Base-by-base conservation (phyloP, 805 yeast species). In the Danielia reshetovae region DNA sequence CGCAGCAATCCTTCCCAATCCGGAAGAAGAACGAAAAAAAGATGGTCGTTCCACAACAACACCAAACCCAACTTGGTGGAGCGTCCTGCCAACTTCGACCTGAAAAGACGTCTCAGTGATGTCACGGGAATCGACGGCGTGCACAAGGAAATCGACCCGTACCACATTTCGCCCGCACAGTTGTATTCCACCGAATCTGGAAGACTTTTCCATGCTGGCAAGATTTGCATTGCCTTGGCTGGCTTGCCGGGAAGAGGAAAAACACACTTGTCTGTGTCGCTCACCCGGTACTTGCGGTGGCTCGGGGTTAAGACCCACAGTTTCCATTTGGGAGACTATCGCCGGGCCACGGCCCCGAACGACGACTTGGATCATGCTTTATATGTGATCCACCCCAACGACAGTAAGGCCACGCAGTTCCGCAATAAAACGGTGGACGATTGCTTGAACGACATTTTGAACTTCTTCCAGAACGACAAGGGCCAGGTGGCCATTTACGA, bases 401-500 rank as follows among this genome's bases (percentile, higher is more conserved):
- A 79, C 5, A 60, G 65, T 12, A 14, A 24, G n/a, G 35, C 34
- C 18, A 33, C 39, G 11, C 65, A 61, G 30, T 62, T 79, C 32
- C 75, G 95, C 32, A 68, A 69, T 25, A 62, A 70, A 42, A 73
- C 89, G 15, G 69, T 82, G 27, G 66, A 74, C 29, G 72, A 75
- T 25, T 86, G 94, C 48, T 57, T 84, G 24, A 62, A 62, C 30
- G 97, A 87, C 54, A 79, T 90, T 57, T 54, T 74, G 36, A 63
- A 68, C 16, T 88, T 85, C 51, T 87, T 86, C 58, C 74, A 75
- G 43, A 72, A 74, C 18, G 86, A 81, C 42, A 77, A 77, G 51
- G 97, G 97, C 8, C 98, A 93, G 62, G 86, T 93, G 21, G 98
- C 95, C 4, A 85, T 93, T 15, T 93, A 85, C 59, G 99, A 93